phyloP scores from a whole-genome alignment of 225 moss, liverwort and hornwort species.

The Neckera pumila region DNA sequence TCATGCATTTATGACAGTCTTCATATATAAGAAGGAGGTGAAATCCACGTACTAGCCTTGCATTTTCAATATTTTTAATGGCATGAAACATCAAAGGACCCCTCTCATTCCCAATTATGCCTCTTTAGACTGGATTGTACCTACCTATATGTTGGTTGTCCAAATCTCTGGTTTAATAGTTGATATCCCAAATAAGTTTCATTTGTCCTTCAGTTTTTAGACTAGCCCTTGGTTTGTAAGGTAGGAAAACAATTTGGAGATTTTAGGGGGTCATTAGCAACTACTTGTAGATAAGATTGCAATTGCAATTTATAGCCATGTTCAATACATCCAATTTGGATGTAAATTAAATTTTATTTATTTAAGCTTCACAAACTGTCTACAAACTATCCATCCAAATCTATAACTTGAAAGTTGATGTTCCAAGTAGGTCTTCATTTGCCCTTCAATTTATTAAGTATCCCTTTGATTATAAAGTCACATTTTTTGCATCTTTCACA shows the following conservation, averaged over 20 bases:
- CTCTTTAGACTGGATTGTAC: too few relatives aligned
- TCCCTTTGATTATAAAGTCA: not conserved
- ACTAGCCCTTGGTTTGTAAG: too few relatives aligned
- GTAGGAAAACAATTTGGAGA: not conserved
- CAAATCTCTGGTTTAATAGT: too few relatives aligned
- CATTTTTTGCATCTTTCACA: not conserved
- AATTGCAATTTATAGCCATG: not conserved
- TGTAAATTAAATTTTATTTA: not conserved
- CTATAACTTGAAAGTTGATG: not conserved
- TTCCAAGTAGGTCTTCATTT: not conserved
- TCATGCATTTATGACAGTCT: too few relatives aligned
- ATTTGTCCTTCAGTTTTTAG: too few relatives aligned
- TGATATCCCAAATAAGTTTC: too few relatives aligned
- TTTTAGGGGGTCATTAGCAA: not conserved
- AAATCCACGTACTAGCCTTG: too few relatives aligned
- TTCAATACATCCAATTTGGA: not conserved
- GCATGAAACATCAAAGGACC: too few relatives aligned
- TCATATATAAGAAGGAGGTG: too few relatives aligned
- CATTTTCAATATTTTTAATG: too few relatives aligned
- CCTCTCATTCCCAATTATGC: too few relatives aligned
- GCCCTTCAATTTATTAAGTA: not conserved
- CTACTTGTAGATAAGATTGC: not conserved
- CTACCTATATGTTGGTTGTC: too few relatives aligned
- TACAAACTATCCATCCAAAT: not conserved
- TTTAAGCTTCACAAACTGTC: not conserved